Evolutionary conservation across 106 monocot genomes (phyloP).

Genomic region (Hemerocallis citrina): DNA sequence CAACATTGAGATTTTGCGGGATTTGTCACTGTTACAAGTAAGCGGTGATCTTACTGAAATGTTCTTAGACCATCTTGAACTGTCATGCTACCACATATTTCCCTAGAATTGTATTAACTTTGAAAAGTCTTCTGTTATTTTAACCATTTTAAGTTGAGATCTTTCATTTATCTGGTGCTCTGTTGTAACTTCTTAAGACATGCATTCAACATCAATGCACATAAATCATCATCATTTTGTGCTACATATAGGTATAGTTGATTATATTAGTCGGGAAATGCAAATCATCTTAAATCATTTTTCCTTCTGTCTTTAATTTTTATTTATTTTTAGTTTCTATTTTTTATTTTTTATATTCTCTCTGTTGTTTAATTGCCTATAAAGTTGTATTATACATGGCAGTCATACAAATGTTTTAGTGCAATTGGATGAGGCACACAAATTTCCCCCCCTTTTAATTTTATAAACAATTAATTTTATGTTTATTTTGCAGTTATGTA

Average conservation of each 20-base stretch:
- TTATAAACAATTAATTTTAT: not conserved
- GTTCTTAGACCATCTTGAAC: not conserved
- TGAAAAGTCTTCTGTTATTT: not conserved
- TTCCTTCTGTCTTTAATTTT: not conserved
- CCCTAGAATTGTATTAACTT: not conserved
- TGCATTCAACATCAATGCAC: not conserved
- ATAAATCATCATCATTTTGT: not conserved
- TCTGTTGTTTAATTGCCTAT: too few relatives aligned
- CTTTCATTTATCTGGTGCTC: not conserved
- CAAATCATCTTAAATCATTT: not conserved
- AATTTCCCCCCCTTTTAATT: not conserved
- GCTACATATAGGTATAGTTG: too few relatives aligned
- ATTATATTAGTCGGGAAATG: not conserved
- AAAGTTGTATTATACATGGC: not conserved
- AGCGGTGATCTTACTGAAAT: not conserved
- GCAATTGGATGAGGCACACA: not conserved
- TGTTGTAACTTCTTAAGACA: not conserved
- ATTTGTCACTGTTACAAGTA: constrained; percentile 93
- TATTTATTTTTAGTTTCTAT: not conserved
- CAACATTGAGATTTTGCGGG: constrained; percentile 96
- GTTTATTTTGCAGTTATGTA: not conserved
- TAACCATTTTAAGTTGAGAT: not conserved
- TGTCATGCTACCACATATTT: not conserved
- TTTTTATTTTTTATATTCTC: too few relatives aligned
- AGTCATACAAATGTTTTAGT: not conserved